These are phyloP conservation scores for Magnusiomyces clavatus DNA, from an alignment of 1,139 yeast genomes.

Conservation along the genomic window DNA sequence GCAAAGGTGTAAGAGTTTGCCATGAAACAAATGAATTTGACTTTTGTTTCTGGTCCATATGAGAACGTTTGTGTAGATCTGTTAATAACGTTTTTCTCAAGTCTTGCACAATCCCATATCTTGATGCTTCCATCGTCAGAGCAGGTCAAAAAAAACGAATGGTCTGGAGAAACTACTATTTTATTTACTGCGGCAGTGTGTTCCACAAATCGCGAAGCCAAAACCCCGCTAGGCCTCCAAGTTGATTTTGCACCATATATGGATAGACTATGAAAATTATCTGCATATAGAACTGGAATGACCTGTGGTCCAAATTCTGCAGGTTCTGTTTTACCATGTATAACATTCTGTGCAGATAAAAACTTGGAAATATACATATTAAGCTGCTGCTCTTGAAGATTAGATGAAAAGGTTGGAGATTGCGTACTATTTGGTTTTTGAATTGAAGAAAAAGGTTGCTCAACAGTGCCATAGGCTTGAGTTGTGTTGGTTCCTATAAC, in stretches of 20 bases:
- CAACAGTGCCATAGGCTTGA: constrained; percentile 26
- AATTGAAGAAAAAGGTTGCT: constrained; percentile 11
- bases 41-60: constrained; percentile 9
- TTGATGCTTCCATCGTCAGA: constrained; percentile 65
- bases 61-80: constrained; percentile 39
- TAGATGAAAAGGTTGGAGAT: neutral
- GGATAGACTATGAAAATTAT: constrained; percentile 12
- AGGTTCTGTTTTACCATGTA: constrained; percentile 52
- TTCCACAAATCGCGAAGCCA: constrained; percentile 54
- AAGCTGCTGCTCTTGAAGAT: neutral
- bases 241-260: constrained; percentile 5
- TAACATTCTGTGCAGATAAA: constrained; percentile 46
- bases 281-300: constrained; percentile 15
- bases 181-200: constrained; percentile 48
- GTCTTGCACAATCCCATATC: constrained; percentile 67
- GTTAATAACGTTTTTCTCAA: constrained; percentile 59
- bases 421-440: neutral
- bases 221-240: constrained; percentile 37
- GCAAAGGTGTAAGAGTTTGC: constrained; percentile 58
- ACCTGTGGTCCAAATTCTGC: constrained; percentile 56
- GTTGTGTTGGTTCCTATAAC: constrained; percentile 22
- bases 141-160: constrained; percentile 66
- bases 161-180: constrained; percentile 50
- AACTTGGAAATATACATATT: constrained; percentile 57
- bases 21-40: constrained; percentile 40